These are phyloP conservation scores for Ceraceosorus guamensis DNA, from an alignment of 1,284 basidiomycete species.

Conservation along the genomic window DNA sequence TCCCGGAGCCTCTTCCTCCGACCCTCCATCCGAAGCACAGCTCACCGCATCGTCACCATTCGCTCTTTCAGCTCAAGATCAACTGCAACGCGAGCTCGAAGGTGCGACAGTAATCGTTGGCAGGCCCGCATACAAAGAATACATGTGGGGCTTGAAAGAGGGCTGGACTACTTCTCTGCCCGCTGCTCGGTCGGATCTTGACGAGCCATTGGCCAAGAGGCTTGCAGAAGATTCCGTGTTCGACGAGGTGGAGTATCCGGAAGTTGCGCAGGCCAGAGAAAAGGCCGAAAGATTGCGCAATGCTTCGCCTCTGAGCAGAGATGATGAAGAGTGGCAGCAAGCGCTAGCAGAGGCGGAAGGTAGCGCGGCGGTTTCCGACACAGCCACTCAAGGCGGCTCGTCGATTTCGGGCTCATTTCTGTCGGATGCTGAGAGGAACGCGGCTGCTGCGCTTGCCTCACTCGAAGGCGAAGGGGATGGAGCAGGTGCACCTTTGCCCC, in stretches of 20 bases:
- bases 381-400: no score
- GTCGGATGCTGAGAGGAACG: no score
- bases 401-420: no score
- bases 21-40: not conserved
- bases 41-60: constrained; percentile 50
- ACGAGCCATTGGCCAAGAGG: constrained; percentile 65
- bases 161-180: constrained; percentile 62
- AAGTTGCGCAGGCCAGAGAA: constrained; percentile 17
- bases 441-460: no score
- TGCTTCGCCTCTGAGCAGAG: constrained; percentile 3
- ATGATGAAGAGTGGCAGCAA: constrained; percentile 1
- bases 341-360: no score
- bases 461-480: not conserved
- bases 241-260: constrained; percentile 55
- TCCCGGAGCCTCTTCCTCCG: not conserved
- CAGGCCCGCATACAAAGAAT: constrained; percentile 87
- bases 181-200: constrained; percentile 57
- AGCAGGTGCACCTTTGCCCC: constrained; percentile 16
- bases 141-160: constrained; percentile 71
- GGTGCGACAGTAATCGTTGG: constrained; percentile 84
- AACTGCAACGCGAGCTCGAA: constrained; percentile 61
- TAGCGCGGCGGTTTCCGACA: no score
- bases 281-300: constrained; percentile 17
- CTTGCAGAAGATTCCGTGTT: constrained; percentile 70
- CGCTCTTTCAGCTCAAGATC: constrained; percentile 57